Percentiles rank a stretch among this genome's conserved stretches.
phyloP scores from a whole-genome alignment of 305 asterid genomes.

The Solanum hybrid region DNA sequence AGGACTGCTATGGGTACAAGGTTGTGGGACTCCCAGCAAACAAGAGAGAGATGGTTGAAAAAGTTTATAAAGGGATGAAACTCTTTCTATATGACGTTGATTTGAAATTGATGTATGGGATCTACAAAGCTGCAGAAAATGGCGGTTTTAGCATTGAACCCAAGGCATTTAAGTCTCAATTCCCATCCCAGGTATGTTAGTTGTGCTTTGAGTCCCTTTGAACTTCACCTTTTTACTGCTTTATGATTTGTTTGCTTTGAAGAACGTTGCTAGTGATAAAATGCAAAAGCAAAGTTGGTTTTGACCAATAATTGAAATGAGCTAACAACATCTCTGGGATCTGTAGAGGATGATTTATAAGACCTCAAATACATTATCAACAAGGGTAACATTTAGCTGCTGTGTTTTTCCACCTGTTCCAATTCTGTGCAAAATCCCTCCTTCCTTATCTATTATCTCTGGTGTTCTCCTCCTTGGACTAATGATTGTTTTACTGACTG shows the following conservation, averaged over 20 bases:
- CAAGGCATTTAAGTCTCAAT: slow-evolving; percentile 72
- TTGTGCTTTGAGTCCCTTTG: not conserved
- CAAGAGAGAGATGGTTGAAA: slow-evolving; percentile 56
- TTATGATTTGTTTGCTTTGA: not conserved
- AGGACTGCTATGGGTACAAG: slow-evolving; percentile 59
- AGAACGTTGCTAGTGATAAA: not conserved
- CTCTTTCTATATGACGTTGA: slow-evolving; percentile 66
- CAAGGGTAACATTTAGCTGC: not conserved
- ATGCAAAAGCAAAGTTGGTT: not conserved
- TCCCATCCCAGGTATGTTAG: slow-evolving; percentile 77
- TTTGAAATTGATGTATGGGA: slow-evolving; percentile 66
- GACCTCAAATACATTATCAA: not conserved
- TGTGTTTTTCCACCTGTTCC: not conserved
- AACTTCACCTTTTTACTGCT: not conserved
- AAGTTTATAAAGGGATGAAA: slow-evolving; percentile 72
- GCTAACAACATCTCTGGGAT: not conserved
- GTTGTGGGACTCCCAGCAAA: slow-evolving; percentile 78
- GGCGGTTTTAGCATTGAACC: slow-evolving; percentile 83
- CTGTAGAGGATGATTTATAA: not conserved
- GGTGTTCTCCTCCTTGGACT: not conserved
- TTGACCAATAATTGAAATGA: not conserved
- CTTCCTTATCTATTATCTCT: not conserved
- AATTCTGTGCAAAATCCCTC: not conserved
- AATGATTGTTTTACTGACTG: not conserved
- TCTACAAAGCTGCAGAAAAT: slow-evolving; percentile 62